Percentiles rank a stretch among this genome's conserved stretches.
Evolutionary conservation across 768 basidiomycete species (phyloP).

Genomic region (Pluteus cervinus): DNA sequence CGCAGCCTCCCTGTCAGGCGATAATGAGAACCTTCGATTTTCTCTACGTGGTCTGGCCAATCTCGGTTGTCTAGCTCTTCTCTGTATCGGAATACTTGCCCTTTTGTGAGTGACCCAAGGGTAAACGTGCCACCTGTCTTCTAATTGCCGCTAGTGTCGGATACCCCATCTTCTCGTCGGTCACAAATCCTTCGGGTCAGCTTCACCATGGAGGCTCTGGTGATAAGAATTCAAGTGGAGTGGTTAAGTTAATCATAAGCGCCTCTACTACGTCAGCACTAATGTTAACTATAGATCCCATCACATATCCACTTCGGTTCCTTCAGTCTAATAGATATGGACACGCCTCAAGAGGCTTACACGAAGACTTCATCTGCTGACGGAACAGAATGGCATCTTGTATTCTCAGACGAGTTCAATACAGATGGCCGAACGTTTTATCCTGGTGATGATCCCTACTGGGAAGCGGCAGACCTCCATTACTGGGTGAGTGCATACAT

Average conservation of each 20-base stretch:
- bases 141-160: slow-evolving; percentile 27
- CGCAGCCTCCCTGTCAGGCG: too few relatives aligned
- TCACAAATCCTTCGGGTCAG: too few relatives aligned
- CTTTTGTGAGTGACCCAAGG: slow-evolving; percentile 51
- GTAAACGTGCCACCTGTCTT: background rate
- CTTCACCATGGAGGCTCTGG: too few relatives aligned
- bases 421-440: slow-evolving; percentile 71
- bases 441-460: slow-evolving; percentile 80
- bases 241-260: background rate
- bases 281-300: slow-evolving; percentile 44
- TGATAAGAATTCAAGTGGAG: too few relatives aligned
- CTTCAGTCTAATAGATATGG: slow-evolving; percentile 50
- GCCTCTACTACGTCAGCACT: background rate
- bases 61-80: slow-evolving; percentile 58
- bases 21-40: too few relatives aligned
- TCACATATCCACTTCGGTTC: slow-evolving; percentile 54
- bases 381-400: slow-evolving; percentile 48
- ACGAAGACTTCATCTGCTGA: slow-evolving; percentile 51
- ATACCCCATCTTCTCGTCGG: slow-evolving; percentile 39
- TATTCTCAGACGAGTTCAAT: slow-evolving; percentile 83
- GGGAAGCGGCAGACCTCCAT: slow-evolving; percentile 74
- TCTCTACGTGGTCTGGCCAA: slow-evolving; percentile 64
- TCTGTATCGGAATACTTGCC: slow-evolving; percentile 40
- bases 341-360: slow-evolving; percentile 54
- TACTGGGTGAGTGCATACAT: slow-evolving; percentile 65